Evolutionary conservation across 2,329 filamentous ascomycete species (phyloP).

Genomic region (Fonsecaea pugnacius): DNA sequence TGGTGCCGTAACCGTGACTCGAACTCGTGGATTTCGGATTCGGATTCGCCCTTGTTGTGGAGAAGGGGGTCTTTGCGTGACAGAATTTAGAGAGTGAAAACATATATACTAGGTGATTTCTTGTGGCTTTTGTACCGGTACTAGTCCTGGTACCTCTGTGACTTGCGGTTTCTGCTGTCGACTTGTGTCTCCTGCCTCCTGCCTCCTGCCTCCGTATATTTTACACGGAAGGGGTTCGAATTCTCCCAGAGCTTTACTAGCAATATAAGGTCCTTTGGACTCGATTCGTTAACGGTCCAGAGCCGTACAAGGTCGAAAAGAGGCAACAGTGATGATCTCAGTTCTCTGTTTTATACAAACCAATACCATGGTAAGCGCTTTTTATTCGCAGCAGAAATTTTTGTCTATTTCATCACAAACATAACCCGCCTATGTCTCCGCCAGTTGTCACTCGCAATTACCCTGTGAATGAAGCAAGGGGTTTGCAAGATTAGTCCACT

Average conservation of each 20-base stretch:
- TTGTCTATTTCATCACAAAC: conserved; percentile 22
- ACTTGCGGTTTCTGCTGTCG: no score
- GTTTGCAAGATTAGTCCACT: conserved; percentile 44
- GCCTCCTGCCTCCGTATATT: no score
- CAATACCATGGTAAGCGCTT: background rate
- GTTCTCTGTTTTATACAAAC: conserved; percentile 20
- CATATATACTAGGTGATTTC: no score
- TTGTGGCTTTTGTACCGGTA: no score
- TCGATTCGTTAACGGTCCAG: background rate
- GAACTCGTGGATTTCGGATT: no score
- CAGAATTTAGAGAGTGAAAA: no score
- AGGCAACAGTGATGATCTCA: background rate
- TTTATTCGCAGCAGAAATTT: conserved; percentile 12
- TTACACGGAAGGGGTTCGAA: background rate
- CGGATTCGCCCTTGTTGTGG: no score
- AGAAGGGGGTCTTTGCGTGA: no score
- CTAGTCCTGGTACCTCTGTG: no score
- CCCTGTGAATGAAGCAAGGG: background rate
- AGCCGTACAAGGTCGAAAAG: background rate
- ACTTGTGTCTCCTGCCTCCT: no score
- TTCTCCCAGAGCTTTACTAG: background rate
- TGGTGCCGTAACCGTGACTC: no score
- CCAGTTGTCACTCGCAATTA: background rate
- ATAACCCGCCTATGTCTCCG: background rate
- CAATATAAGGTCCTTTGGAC: background rate